These are phyloP conservation scores for Melastoma candidum DNA, from an alignment of 441 rosid genomes.

Conservation along the genomic window DNA sequence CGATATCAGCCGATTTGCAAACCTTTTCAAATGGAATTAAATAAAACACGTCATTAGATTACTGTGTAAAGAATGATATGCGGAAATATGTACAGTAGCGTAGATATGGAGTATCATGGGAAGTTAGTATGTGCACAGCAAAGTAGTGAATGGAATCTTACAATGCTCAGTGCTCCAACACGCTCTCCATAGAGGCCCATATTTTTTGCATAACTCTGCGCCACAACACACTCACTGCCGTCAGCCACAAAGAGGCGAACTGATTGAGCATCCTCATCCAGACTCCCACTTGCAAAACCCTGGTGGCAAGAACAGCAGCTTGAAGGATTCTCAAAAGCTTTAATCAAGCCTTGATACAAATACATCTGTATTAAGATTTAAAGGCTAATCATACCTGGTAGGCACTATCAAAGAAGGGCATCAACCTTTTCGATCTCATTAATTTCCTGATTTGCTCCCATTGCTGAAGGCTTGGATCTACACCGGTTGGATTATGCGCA, in stretches of 20 bases:
- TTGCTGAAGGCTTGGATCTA: conserved; percentile 55
- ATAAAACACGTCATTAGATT: too few species aligned
- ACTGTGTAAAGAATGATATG: too few species aligned
- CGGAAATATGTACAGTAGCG: too few species aligned
- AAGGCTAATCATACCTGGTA: conserved; percentile 36
- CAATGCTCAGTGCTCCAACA: conserved; percentile 94
- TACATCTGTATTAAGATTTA: too few species aligned
- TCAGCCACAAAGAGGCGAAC: conserved; percentile 90
- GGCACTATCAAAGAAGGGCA: conserved; percentile 69
- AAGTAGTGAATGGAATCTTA: conserved; percentile 22
- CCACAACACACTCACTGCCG: conserved; percentile 78
- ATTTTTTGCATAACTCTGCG: conserved; percentile 94
- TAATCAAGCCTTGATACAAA: too few species aligned
- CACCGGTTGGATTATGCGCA: conserved; percentile 77
- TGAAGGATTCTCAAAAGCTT: too few species aligned
- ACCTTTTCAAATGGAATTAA: too few species aligned
- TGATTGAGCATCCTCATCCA: conserved; percentile 79
- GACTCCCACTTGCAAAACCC: conserved; percentile 91
- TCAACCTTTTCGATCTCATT: conserved; percentile 40
- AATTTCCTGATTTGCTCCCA: conserved; percentile 40
- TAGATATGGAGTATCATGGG: too few species aligned
- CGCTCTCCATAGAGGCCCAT: conserved; percentile 98
- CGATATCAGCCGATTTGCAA: conserved; percentile 5
- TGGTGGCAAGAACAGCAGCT: conserved; percentile 4
- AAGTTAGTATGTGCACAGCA: background rate